phyloP scores from a whole-genome alignment of 2,329 filamentous ascomycete species.

The Cordyceps farinosa region DNA sequence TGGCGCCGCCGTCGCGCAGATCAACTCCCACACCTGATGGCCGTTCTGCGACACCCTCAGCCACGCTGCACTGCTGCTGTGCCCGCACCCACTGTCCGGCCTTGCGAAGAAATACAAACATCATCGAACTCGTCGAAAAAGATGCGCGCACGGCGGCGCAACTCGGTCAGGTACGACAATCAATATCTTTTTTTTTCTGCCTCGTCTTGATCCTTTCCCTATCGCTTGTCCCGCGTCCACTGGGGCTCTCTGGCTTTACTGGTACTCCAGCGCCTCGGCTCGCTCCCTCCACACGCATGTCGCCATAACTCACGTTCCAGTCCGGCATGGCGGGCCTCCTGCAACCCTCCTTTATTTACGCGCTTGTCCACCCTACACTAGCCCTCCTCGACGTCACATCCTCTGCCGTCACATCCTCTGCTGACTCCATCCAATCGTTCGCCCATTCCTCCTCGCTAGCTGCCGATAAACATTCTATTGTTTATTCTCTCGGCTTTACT shows the following conservation, averaged over 20 bases:
- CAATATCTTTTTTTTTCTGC: conserved; percentile 19
- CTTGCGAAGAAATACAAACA: conserved; percentile 72
- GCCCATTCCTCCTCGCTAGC: neutral
- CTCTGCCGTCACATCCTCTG: neutral
- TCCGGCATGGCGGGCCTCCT: neutral
- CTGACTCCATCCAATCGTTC: neutral
- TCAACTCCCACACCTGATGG: conserved; percentile 21
- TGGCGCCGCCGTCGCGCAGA: conserved; percentile 13
- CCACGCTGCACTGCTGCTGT: conserved; percentile 72
- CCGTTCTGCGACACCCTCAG: conserved; percentile 20
- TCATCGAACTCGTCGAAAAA: conserved; percentile 78
- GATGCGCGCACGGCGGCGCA: conserved; percentile 83
- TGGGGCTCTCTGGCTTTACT: neutral
- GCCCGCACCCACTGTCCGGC: conserved; percentile 75
- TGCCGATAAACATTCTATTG: conserved; percentile 1
- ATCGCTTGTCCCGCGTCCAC: conserved; percentile 9
- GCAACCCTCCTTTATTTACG: neutral
- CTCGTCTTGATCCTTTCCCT: conserved; percentile 20
- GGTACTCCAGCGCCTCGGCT: conserved; percentile 6
- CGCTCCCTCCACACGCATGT: conserved; percentile 5
- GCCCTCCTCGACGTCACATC: neutral
- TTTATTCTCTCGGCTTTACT: conserved; percentile 1
- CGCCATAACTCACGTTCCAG: conserved; percentile 12
- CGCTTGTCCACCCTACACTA: neutral
- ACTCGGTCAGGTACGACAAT: conserved; percentile 79